Evolutionary conservation across 2,329 filamentous ascomycete species (phyloP), one percentile per base, ranked within the genome.

Genomic region (Magnaporthiopsis rhizophila): DNA sequence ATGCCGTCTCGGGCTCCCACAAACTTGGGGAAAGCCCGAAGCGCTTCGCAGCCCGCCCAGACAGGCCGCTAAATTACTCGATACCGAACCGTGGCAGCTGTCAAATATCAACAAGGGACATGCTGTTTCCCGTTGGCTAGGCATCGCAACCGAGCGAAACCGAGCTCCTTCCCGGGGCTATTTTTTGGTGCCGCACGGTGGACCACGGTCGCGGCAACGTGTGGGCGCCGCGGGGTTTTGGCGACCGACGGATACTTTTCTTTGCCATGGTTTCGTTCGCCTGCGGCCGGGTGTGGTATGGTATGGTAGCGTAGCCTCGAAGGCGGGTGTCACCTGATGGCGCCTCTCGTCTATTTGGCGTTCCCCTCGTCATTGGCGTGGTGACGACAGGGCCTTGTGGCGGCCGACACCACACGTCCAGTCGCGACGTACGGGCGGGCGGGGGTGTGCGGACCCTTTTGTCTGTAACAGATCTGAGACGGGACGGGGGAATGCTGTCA

Each of bases 381-480:
- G 38, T 45, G 38, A 18, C 38, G 11, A 13, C 38, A 45, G 38
- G 38, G 38, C 38, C 38, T 45, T 45, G 38, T 45, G 45, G 45
- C 45, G 30, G 30, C 30, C 4, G 30, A 30, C 30, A 30, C 30
- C 3, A 30, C 3, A 30, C 30, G 30, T 30, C 30, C 30, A 30
- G 30, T 30, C 30, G 30, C 30, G 30, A 30, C 30, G 21, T 21
- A 62, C 62, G 64, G 62, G 60, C 15, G 21, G 45, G 62, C 62
- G 64, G 62, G 60, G 65, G 63, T 69, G 68, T 26, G 65, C 67
- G 63, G 66, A 64, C 68, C 65, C 67, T 71, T 70, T 75, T 79
- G 77, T 72, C 75, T 79, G 77, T 72, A 74, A 79, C 78, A 78
- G 72, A 78, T 77, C 75, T 78, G 77, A 79, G 75, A 79, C 77